phyloP scores from a whole-genome alignment of 2,329 filamentous ascomycete genomes.

The Xylaria sp. region DNA sequence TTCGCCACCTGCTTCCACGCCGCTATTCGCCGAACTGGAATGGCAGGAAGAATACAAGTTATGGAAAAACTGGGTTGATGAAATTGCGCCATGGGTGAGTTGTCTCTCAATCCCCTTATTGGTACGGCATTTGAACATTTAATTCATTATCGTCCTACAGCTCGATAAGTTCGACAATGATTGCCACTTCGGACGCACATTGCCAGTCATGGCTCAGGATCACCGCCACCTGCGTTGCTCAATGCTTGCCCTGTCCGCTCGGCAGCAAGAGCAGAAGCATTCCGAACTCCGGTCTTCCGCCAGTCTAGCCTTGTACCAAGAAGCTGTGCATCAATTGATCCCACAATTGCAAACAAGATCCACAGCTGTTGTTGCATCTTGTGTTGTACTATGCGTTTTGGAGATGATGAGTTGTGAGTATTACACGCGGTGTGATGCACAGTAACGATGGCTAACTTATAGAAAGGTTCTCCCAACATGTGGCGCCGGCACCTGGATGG shows the following conservation, averaged over 20 bases:
- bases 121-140: background rate
- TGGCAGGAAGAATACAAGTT: slow-evolving; percentile 14
- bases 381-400: background rate
- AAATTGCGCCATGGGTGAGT: slow-evolving; percentile 16
- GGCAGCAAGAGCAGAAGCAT: slow-evolving; percentile 15
- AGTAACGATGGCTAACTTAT: background rate
- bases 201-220: background rate
- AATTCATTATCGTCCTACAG: background rate
- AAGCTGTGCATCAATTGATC: slow-evolving; percentile 15
- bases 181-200: background rate
- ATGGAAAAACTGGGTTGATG: slow-evolving; percentile 21
- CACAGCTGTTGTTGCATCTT: slow-evolving; percentile 3
- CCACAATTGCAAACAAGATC: slow-evolving; percentile 9
- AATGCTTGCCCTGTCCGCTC: slow-evolving; percentile 16
- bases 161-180: background rate
- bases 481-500: slow-evolving; percentile 19
- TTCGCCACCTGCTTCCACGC: background rate
- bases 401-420: background rate
- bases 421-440: background rate
- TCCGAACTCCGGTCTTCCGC: slow-evolving; percentile 6
- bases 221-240: slow-evolving; percentile 5
- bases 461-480: slow-evolving; percentile 15
- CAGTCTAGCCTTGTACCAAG: slow-evolving; percentile 16
- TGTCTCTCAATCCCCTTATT: background rate
- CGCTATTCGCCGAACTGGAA: slow-evolving; percentile 1